A percentile compares a stretch with the other conserved stretches of the same genome.
Evolutionary conservation across 2,329 filamentous ascomycete genomes (phyloP).

Genomic region (Colletotrichum euphorbiae): DNA sequence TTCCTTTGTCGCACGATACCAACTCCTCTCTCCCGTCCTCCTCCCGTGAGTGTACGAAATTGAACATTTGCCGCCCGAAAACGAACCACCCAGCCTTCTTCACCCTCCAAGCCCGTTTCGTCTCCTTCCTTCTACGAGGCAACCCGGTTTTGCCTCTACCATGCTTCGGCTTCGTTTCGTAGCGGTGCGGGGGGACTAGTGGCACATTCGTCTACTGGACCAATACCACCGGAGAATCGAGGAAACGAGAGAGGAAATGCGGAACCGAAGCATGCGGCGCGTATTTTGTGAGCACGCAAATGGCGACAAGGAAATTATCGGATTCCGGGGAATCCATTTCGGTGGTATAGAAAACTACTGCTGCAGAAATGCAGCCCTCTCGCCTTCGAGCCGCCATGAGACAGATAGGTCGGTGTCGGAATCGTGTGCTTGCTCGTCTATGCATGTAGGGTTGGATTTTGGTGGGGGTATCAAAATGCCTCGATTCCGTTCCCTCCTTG

Average conservation of each 20-base stretch:
- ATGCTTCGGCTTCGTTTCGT: constrained; percentile 17
- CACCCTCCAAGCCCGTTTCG: constrained; percentile 5
- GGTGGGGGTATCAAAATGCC: constrained; percentile 41
- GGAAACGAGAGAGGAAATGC: constrained; percentile 30
- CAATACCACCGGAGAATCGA: constrained; percentile 23
- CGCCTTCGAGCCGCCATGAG: constrained; percentile 23
- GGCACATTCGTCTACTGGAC: constrained; percentile 33
- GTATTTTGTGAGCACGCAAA: constrained; percentile 10
- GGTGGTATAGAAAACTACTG: constrained; percentile 36
- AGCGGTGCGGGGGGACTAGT: not conserved
- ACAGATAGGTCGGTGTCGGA: constrained; percentile 34
- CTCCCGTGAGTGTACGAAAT: constrained; percentile 22
- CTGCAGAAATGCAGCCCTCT: constrained; percentile 28
- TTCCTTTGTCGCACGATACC: constrained; percentile 12
- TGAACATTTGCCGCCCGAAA: constrained; percentile 27
- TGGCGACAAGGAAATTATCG: constrained; percentile 26
- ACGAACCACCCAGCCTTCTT: constrained; percentile 18
- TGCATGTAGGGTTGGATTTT: constrained; percentile 37
- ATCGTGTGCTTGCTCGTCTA: constrained; percentile 38
- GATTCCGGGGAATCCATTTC: constrained; percentile 12
- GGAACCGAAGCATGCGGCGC: constrained; percentile 23
- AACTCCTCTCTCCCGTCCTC: constrained; percentile 6
- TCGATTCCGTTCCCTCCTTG: constrained; percentile 40
- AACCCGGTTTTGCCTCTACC: constrained; percentile 5
- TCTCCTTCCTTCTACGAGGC: constrained; percentile 22